Evolutionary conservation across 2,329 filamentous ascomycete species (phyloP).

Genomic region (Tolypocladium guangdongense): DNA sequence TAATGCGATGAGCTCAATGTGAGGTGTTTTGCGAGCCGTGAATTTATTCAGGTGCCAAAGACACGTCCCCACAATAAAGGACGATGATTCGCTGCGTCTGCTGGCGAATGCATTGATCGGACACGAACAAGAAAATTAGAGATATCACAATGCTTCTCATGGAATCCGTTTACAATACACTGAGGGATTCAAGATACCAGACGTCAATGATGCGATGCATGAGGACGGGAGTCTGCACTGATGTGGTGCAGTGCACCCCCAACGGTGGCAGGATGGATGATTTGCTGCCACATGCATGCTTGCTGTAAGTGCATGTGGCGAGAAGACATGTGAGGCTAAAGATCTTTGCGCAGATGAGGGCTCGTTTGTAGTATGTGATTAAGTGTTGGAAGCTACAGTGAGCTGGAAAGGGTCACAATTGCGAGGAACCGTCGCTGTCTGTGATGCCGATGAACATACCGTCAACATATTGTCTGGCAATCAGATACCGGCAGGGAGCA

Average conservation of each 20-base stretch:
- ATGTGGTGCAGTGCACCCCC: too few species aligned
- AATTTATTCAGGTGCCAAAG: background rate
- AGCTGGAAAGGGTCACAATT: too few species aligned
- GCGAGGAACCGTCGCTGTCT: too few species aligned
- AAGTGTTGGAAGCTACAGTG: too few species aligned
- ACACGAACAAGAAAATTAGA: background rate
- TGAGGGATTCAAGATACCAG: background rate
- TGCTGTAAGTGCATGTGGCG: background rate
- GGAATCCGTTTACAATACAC: background rate
- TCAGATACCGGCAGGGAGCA: too few species aligned
- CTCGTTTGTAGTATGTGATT: background rate
- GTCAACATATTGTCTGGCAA: too few species aligned
- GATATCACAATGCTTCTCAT: background rate
- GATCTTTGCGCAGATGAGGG: too few species aligned
- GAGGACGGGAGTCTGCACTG: background rate
- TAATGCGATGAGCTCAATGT: background rate
- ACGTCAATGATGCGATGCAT: background rate
- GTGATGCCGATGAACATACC: too few species aligned
- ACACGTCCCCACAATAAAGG: background rate
- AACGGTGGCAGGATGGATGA: too few species aligned
- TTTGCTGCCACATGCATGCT: background rate
- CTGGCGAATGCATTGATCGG: background rate
- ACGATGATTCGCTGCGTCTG: background rate
- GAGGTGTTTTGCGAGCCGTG: background rate
- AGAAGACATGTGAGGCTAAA: too few species aligned